Evolutionary conservation across 495 filamentous ascomycete genomes (phyloP).

Genomic region (Aspergillus saccharolyticus): DNA sequence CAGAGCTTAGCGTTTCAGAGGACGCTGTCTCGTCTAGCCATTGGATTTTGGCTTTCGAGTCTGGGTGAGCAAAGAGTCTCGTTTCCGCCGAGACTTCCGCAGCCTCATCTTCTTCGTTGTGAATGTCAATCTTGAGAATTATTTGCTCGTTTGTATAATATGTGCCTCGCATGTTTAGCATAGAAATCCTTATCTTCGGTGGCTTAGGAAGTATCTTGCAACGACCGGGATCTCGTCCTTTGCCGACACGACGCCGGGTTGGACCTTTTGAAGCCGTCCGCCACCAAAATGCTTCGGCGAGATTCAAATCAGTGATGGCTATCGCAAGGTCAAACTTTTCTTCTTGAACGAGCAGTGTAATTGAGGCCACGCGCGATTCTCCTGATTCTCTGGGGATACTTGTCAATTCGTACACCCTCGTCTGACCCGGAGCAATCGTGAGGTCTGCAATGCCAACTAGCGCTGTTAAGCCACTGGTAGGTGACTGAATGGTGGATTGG

Average conservation of each 20-base stretch:
- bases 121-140: slow-evolving; percentile 58
- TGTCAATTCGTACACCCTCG: slow-evolving; percentile 64
- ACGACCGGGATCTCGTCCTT: slow-evolving; percentile 32
- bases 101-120: slow-evolving; percentile 80
- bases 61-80: slow-evolving; percentile 55
- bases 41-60: slow-evolving; percentile 44
- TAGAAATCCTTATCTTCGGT: slow-evolving; percentile 76
- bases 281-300: slow-evolving; percentile 51
- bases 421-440: slow-evolving; percentile 61
- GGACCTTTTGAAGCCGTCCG: slow-evolving; percentile 37
- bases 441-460: slow-evolving; percentile 60
- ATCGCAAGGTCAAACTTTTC: slow-evolving; percentile 66
- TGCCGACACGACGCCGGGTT: slow-evolving; percentile 33
- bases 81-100: slow-evolving; percentile 66
- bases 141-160: slow-evolving; percentile 84
- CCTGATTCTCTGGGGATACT: slow-evolving; percentile 77
- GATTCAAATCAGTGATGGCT: slow-evolving; percentile 47
- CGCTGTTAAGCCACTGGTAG: slow-evolving; percentile 33
- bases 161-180: slow-evolving; percentile 54
- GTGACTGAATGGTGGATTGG: slow-evolving; percentile 32
- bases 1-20: slow-evolving; percentile 16
- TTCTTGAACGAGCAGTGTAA: slow-evolving; percentile 57
- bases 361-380: slow-evolving; percentile 59
- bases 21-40: slow-evolving; percentile 39
- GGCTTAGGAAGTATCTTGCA: slow-evolving; percentile 80